Evolutionary conservation across 306 rosid genomes (phyloP).

Genomic region (Sophora flavescens): DNA sequence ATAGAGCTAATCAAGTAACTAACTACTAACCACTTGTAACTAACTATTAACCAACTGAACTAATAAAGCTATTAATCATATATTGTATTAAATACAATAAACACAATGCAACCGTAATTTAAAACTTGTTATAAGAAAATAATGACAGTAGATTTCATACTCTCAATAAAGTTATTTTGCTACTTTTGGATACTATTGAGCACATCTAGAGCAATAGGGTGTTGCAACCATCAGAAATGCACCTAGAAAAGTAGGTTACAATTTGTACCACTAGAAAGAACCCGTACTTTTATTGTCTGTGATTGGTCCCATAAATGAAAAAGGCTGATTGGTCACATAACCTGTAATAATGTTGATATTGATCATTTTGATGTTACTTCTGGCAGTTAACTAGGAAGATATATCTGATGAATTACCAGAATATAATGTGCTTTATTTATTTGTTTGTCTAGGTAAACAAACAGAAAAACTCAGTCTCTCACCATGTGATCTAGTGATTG

Average conservation of each 20-base stretch:
- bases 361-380: not conserved
- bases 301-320: slow-evolving; percentile 49
- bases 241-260: slow-evolving; percentile 39
- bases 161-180: slow-evolving; percentile 38
- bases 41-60: too few species aligned
- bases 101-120: too few species aligned
- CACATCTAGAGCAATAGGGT: slow-evolving; percentile 34
- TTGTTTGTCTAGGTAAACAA: slow-evolving; percentile 18
- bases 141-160: slow-evolving; percentile 40
- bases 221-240: slow-evolving; percentile 44
- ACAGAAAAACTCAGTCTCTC: slow-evolving; percentile 36
- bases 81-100: too few species aligned
- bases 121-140: slow-evolving; percentile 2
- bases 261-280: slow-evolving; percentile 40
- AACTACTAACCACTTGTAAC: too few species aligned
- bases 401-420: not conserved
- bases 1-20: too few species aligned
- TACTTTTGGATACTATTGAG: slow-evolving; percentile 35
- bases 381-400: slow-evolving; percentile 42
- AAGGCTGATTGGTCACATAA: slow-evolving; percentile 36
- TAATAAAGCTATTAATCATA: too few species aligned
- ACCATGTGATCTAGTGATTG: slow-evolving; percentile 46
- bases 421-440: slow-evolving; percentile 12
- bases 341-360: slow-evolving; percentile 29
- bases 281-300: slow-evolving; percentile 42